Evolutionary conservation across 2,329 filamentous ascomycete species (phyloP), one percentile per base, ranked within the genome.

Genomic region (Nannizziopsis barbatae): DNA sequence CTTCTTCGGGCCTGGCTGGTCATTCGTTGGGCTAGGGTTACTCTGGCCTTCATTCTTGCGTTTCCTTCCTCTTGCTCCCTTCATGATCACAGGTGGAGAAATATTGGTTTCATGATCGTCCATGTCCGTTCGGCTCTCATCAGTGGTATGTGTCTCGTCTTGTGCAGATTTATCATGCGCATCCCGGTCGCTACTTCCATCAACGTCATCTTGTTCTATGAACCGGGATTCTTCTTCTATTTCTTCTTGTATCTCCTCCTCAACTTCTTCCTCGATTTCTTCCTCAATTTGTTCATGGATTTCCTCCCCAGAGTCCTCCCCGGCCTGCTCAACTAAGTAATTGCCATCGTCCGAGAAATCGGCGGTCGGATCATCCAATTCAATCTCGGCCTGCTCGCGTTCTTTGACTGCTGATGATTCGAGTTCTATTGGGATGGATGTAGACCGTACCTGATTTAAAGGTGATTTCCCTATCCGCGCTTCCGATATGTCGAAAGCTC

Each of bases 281-380:
- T 27, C 22, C 22, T 27, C 22, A 7, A 27, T 27, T 27, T 27
- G 4, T 7, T 27, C 22, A 3, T 27, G 22, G 4, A 27, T 27
- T 67, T 27, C 22, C 22, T 27, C 22, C 22, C 22, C 22, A 27
- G 22, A 27, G 4, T 27, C 65, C 39, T 65, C 66, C 5, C 35
- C 51, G 12, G 46, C 48, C 39, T 57, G 60, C 15, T 60, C 56
- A 6, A 58, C 47, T 17, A 60, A 52, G 38, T 57, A 52, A 41
- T 60, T 60, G 30, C 55, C 55, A 47, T 68, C 66, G 43, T 70
- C 64, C 9, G 66, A 67, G 48, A 65, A 63, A 30, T 62, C 58
- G 17, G 55, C 52, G 32, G 61, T 47, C 17, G 52, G 47, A 47
- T 15, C 51, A 42, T 52, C 43, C 5, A 38, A 38, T 37, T 40